A percentile compares a stretch with the other conserved stretches of the same genome.
These are phyloP conservation scores for Urochloa ruziziensis DNA, from an alignment of 176 grass and related monocot species.

Conservation along the genomic window DNA sequence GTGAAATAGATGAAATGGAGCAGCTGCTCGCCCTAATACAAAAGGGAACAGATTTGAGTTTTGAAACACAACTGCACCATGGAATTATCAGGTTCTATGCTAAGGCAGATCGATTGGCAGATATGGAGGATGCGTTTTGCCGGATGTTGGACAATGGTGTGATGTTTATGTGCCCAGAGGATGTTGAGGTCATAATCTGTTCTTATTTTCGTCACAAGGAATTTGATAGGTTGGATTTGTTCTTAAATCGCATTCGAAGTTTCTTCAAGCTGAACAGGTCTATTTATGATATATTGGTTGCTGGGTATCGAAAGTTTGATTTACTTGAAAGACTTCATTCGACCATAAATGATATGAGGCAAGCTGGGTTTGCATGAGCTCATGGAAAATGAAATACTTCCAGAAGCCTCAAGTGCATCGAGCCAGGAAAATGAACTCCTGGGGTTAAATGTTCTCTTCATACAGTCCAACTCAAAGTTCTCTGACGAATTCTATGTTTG, in stretches of 20 bases:
- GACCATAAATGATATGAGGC: slow-evolving; percentile 38
- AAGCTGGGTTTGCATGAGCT: slow-evolving; percentile 40
- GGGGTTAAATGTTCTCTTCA: neutral
- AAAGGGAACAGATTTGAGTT: neutral
- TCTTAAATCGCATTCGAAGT: slow-evolving; percentile 38
- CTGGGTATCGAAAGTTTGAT: slow-evolving; percentile 51
- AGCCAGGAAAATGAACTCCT: neutral
- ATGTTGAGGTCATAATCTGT: slow-evolving; percentile 49
- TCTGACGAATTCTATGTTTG: neutral
- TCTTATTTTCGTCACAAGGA: slow-evolving; percentile 50
- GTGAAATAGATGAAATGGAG: slow-evolving; percentile 38
- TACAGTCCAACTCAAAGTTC: neutral
- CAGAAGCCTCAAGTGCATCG: neutral
- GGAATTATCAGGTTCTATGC: slow-evolving; percentile 54
- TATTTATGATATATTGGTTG: slow-evolving; percentile 58
- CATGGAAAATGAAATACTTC: neutral
- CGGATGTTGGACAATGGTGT: slow-evolving; percentile 42
- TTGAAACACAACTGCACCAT: slow-evolving; percentile 36
- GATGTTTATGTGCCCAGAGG: slow-evolving; percentile 37
- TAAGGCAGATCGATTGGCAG: slow-evolving; percentile 31
- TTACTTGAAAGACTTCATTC: slow-evolving; percentile 42
- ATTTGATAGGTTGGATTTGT: slow-evolving; percentile 49
- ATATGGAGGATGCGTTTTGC: slow-evolving; percentile 44
- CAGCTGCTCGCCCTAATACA: slow-evolving; percentile 36
- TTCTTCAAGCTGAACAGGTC: slow-evolving; percentile 45